phyloP scores from a whole-genome alignment of 768 basidiomycete species.

The Hortiboletus campestris region DNA sequence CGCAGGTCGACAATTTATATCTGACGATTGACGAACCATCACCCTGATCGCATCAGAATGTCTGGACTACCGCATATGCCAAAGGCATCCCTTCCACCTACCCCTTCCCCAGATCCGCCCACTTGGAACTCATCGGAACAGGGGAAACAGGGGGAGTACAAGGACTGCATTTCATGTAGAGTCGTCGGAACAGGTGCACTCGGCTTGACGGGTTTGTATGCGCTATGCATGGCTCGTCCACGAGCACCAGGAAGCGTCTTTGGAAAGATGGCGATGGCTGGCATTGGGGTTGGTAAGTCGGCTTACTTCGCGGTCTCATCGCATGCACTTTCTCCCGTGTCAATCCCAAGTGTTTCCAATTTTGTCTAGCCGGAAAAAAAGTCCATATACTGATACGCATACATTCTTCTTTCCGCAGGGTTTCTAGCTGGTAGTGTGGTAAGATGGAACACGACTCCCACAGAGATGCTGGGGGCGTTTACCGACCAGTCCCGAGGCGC shows the following conservation, averaged over 20 bases:
- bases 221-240: slow-evolving; percentile 58
- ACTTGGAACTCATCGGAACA: neutral
- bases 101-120: neutral
- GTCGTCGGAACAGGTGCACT: slow-evolving; percentile 45
- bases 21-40: too few relatives aligned
- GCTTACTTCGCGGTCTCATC: neutral
- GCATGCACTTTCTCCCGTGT: neutral
- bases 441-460: slow-evolving; percentile 30
- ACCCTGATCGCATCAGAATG: slow-evolving; percentile 3
- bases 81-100: neutral
- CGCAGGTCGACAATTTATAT: too few relatives aligned
- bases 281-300: slow-evolving; percentile 58
- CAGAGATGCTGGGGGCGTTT: slow-evolving; percentile 19
- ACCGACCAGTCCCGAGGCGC: slow-evolving; percentile 7
- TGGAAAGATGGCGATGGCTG: slow-evolving; percentile 61
- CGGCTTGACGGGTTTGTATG: slow-evolving; percentile 62
- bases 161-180: slow-evolving; percentile 69
- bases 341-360: neutral
- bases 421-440: slow-evolving; percentile 30
- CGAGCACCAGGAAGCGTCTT: slow-evolving; percentile 57
- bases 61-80: slow-evolving; percentile 18
- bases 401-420: slow-evolving; percentile 7
- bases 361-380: neutral
- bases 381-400: slow-evolving; percentile 7
- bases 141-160: slow-evolving; percentile 9